These are phyloP conservation scores for Beauveria sp. DNA, from an alignment of 2,329 filamentous ascomycete species.

Conservation along the genomic window DNA sequence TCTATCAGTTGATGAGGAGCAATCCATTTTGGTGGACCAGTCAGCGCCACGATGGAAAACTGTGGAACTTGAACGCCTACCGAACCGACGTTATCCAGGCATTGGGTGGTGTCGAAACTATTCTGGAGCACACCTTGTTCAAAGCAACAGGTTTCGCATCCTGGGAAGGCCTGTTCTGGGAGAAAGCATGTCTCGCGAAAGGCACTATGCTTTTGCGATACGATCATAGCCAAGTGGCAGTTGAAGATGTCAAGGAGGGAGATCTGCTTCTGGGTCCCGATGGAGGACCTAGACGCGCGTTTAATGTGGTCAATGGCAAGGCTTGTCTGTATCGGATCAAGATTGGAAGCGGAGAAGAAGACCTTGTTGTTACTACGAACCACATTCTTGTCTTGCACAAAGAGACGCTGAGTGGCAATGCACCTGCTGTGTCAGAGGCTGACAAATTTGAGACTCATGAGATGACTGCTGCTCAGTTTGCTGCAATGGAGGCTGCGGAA, in stretches of 20 bases:
- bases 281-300: slow-evolving; percentile 37
- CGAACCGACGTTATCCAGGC: slow-evolving; percentile 96
- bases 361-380: slow-evolving; percentile 41
- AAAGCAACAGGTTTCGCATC: slow-evolving; percentile 94
- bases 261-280: slow-evolving; percentile 42
- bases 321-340: slow-evolving; percentile 42
- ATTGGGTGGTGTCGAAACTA: slow-evolving; percentile 92
- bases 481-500: slow-evolving; percentile 29
- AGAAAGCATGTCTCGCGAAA: slow-evolving; percentile 47
- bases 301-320: slow-evolving; percentile 40
- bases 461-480: slow-evolving; percentile 39
- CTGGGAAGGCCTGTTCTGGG: slow-evolving; percentile 96
- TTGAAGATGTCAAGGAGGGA: slow-evolving; percentile 42
- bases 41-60: slow-evolving; percentile 90
- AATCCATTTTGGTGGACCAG: slow-evolving; percentile 99
- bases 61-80: slow-evolving; percentile 96
- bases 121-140: slow-evolving; percentile 93
- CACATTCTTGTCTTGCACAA: slow-evolving; percentile 40
- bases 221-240: slow-evolving; percentile 35
- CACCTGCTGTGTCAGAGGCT: slow-evolving; percentile 13
- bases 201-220: slow-evolving; percentile 37
- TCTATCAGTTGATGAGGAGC: slow-evolving; percentile 97
- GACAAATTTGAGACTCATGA: slow-evolving; percentile 33
- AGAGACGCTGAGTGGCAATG: slow-evolving; percentile 12
- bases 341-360: slow-evolving; percentile 32